These are phyloP conservation scores for Leishmania major DNA, from an alignment of 208 protist species.

Conservation along the genomic window DNA sequence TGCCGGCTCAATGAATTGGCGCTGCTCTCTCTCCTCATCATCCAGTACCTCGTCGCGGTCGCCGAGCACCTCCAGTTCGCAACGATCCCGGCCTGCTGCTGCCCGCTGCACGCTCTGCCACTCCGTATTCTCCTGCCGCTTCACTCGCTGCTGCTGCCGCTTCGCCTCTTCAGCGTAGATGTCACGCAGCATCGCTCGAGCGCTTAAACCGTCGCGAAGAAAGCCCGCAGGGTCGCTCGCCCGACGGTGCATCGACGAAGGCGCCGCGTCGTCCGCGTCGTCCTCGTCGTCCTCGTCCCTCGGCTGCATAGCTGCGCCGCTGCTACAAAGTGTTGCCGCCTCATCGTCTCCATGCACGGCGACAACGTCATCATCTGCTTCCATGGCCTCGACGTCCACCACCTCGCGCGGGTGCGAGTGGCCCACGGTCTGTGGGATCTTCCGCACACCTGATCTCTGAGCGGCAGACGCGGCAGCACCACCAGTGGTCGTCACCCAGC, in stretches of 20 bases:
- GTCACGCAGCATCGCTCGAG: slow-evolving; percentile 22
- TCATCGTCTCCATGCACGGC: background rate
- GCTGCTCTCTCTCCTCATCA: background rate
- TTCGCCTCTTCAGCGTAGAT: slow-evolving; percentile 25
- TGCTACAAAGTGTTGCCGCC: background rate
- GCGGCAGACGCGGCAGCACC: background rate
- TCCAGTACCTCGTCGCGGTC: background rate
- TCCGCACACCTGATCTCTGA: background rate
- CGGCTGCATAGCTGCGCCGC: background rate
- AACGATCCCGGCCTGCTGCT: too few species aligned
- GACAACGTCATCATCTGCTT: background rate
- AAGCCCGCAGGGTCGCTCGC: slow-evolving; percentile 1
- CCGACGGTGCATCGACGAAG: background rate
- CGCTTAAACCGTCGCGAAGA: slow-evolving; percentile 19
- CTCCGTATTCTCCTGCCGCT: background rate
- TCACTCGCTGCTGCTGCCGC: background rate
- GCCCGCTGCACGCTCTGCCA: background rate
- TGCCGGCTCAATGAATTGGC: background rate
- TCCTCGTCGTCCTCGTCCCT: slow-evolving; percentile 4
- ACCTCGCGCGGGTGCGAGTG: background rate
- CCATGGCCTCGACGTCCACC: background rate
- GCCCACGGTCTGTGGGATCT: background rate
- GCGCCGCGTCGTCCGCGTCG: background rate
- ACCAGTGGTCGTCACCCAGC: slow-evolving; percentile 51
- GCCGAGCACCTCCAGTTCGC: background rate